A percentile compares a stretch with the other conserved stretches of the same genome.
Evolutionary conservation across 805 yeast genomes (phyloP).

Genomic region (Saccharomyces mikatae): DNA sequence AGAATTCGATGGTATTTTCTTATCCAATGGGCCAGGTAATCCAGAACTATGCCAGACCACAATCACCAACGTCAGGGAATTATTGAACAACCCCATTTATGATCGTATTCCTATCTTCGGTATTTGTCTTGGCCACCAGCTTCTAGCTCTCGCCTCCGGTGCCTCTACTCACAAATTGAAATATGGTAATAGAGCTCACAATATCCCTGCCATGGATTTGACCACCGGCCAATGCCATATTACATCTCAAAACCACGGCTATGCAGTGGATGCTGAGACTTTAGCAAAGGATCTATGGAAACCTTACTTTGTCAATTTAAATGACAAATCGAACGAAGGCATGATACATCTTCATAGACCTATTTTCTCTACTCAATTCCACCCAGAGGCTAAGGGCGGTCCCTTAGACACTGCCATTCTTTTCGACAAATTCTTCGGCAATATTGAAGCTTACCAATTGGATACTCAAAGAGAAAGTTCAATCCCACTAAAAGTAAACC

Average conservation of each 20-base stretch:
- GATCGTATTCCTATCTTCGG: conserved; percentile 87
- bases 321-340: conserved; percentile 96
- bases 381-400: conserved; percentile 99
- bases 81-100: conserved; percentile 49
- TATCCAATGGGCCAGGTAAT: conserved; percentile 96
- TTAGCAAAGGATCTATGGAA: conserved; percentile 62
- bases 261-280: conserved; percentile 82
- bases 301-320: conserved; percentile 85
- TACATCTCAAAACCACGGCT: conserved; percentile 98
- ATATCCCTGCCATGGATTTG: conserved; percentile 90
- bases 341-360: conserved; percentile 86
- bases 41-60: conserved; percentile 86
- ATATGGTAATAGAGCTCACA: conserved; percentile 98
- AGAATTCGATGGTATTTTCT: conserved; percentile 89
- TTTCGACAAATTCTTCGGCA: conserved; percentile 80
- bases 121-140: conserved; percentile 95
- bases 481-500: neutral
- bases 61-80: conserved; percentile 59
- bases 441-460: conserved; percentile 50
- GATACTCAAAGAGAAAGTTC: conserved; percentile 2
- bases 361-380: conserved; percentile 94
- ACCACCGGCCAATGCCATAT: conserved; percentile 91
- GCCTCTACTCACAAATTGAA: conserved; percentile 88
- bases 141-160: conserved; percentile 89
- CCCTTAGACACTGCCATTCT: conserved; percentile 88